Evolutionary conservation across 192 early-diverging fungal species (phyloP).

Genomic region (Dispira simplex): DNA sequence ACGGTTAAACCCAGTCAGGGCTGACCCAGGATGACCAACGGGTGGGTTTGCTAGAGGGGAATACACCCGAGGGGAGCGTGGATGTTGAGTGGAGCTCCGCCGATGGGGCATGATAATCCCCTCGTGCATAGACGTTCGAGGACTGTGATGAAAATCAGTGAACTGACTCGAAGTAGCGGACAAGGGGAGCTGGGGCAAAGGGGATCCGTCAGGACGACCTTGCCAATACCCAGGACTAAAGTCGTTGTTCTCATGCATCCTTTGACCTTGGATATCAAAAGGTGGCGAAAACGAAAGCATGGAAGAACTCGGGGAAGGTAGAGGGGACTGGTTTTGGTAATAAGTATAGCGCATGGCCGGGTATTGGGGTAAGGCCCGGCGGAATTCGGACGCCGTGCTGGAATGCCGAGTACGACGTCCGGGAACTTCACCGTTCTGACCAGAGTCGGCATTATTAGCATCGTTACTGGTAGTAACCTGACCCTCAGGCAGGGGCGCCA

Average conservation of each 20-base stretch:
- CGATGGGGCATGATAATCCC: constrained; percentile 7
- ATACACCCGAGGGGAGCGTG: neutral
- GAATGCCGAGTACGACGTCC: neutral
- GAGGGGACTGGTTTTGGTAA: constrained; percentile 10
- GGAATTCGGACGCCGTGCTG: constrained; percentile 8
- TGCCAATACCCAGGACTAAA: neutral
- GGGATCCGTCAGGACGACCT: neutral
- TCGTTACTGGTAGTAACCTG: too few species aligned
- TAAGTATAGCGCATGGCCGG: constrained; percentile 7
- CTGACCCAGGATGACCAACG: neutral
- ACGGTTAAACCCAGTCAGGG: neutral
- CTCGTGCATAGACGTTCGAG: neutral
- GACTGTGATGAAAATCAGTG: neutral
- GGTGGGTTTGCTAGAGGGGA: neutral
- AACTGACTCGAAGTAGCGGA: neutral
- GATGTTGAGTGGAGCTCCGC: constrained; percentile 6
- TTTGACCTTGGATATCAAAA: neutral
- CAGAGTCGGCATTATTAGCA: too few species aligned
- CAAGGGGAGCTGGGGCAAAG: constrained; percentile 4
- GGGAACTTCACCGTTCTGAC: too few species aligned
- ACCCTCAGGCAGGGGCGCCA: too few species aligned
- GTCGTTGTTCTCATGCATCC: neutral
- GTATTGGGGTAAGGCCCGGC: constrained; percentile 2
- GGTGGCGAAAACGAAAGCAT: constrained; percentile 9
- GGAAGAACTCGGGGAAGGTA: constrained; percentile 10